Base-by-base conservation (phyloP, 108 stramenopile genomes). In the Hondaea fermentalgiana region DNA sequence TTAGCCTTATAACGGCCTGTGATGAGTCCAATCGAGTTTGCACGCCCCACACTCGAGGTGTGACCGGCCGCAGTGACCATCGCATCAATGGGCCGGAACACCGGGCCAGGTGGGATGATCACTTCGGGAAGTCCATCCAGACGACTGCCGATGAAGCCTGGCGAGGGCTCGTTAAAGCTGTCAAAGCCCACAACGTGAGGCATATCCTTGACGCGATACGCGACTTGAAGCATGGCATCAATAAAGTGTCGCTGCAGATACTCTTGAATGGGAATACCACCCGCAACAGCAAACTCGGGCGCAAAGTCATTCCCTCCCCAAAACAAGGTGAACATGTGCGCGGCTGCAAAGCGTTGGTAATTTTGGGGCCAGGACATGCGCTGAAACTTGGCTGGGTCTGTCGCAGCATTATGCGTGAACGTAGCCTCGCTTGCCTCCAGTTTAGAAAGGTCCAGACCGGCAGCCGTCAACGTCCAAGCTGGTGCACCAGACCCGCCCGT, bases 401-500 rank as follows among this genome's bases (percentile, higher is more conserved):
- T 3, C 0, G 44, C 10, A 16, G 6, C 19, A n/a, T 47, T 64
- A 28, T 64, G 60, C 19, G 64, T 64, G 14, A 71, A 88, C 43
- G 92, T 91, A 5, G 92, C 90, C 10, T 91, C 91, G 29, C 92
- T 90, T 23, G 28, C 25, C 42, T 88, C 28, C 14, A 92, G 89
- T 49, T 92, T 91, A 10, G 55, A 28, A 0, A 91, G 88, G 58
- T 90, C 76, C 28, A 92, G 90, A 3, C 91, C 92, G 8, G 59
- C 92, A 47, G 87, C 14, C 16, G 91, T 90, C 90, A 92, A 91
- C 4, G 92, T 92, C 92, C 92, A 92, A 0, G 91, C 60, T 12
- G 92, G 92, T 21, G 92, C 92, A 4, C 92, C 92, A 28, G 91
- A 91, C 28, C 92, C 92, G 8, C 92, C 92, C 1, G 91, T 92